Conservation (phyloP, 2,329 filamentous ascomycete genomes). For the Lecanicillium sp. region DNA sequence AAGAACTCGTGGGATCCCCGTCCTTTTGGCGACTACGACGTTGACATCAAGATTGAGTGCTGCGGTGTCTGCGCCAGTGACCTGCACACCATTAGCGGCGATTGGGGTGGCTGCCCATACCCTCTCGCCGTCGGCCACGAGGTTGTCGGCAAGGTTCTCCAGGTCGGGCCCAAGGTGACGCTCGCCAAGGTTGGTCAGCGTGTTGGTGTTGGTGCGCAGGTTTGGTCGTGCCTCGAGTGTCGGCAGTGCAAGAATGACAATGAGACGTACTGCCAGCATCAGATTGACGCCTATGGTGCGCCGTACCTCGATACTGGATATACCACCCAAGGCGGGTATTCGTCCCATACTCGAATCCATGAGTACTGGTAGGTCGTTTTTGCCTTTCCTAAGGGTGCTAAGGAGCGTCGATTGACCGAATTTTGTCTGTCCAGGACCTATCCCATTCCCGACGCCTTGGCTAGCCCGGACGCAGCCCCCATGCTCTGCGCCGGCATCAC, state of each 20-base stretch:
- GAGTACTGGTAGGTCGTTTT: conserved; percentile 52
- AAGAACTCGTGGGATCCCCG: conserved; percentile 75
- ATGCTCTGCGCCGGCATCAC: conserved; percentile 85
- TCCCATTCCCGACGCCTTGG: conserved; percentile 67
- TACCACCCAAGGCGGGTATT: conserved; percentile 48
- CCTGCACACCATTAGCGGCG: conserved; percentile 60
- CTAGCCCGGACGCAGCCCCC: conserved; percentile 56
- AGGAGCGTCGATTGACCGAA: not conserved
- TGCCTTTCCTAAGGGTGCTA: not conserved
- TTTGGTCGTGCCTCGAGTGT: conserved; percentile 56
- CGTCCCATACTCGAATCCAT: conserved; percentile 60
- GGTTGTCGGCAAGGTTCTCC: conserved; percentile 60
- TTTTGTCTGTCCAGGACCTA: conserved; percentile 42
- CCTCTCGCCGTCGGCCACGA: conserved; percentile 64
- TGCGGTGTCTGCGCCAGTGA: conserved; percentile 71
- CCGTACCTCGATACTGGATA: conserved; percentile 50
- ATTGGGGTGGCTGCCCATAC: conserved; percentile 56
- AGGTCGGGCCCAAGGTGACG: conserved; percentile 56
- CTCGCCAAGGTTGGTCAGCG: conserved; percentile 46
- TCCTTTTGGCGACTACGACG: conserved; percentile 77
- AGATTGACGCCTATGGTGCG: conserved; percentile 51
- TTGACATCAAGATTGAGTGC: conserved; percentile 79
- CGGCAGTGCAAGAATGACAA: conserved; percentile 57
- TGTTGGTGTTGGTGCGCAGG: conserved; percentile 62
- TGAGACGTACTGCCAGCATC: conserved; percentile 59